These are phyloP conservation scores for Curvularia lunata DNA, from an alignment of 2,329 filamentous ascomycete genomes.

Conservation along the genomic window DNA sequence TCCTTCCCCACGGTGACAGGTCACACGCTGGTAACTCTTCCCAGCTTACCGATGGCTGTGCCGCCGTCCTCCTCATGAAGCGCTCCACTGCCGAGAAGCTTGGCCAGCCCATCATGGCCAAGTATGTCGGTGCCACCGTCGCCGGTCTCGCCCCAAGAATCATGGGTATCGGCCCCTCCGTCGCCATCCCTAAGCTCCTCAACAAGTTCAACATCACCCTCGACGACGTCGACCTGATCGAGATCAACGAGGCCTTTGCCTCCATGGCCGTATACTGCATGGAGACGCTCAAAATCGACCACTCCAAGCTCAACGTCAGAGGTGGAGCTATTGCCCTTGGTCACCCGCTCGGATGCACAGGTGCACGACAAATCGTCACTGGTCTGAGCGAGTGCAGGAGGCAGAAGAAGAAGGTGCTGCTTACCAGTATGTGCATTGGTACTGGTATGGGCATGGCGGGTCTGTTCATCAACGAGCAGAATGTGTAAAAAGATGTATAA, in stretches of 20 bases:
- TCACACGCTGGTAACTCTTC: constrained; percentile 93
- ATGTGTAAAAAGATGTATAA: neutral
- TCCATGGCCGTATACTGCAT: constrained; percentile 97
- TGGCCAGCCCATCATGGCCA: constrained; percentile 89
- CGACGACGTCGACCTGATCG: constrained; percentile 85
- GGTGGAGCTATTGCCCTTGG: constrained; percentile 84
- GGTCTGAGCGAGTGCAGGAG: constrained; percentile 83
- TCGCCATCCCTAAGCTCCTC: constrained; percentile 80
- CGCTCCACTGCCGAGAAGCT: constrained; percentile 85
- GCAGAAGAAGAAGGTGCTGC: constrained; percentile 85
- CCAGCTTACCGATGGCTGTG: constrained; percentile 93
- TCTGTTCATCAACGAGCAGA: constrained; percentile 69
- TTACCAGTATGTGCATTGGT: constrained; percentile 89
- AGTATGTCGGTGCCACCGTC: constrained; percentile 90
- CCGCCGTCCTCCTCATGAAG: constrained; percentile 91
- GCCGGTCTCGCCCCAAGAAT: constrained; percentile 89
- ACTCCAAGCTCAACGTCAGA: constrained; percentile 78
- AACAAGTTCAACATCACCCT: constrained; percentile 77
- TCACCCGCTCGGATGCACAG: constrained; percentile 81
- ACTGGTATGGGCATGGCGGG: constrained; percentile 72
- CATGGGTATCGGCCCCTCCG: constrained; percentile 89
- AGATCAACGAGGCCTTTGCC: constrained; percentile 97
- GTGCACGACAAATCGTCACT: constrained; percentile 83
- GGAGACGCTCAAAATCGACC: constrained; percentile 68
- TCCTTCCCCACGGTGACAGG: constrained; percentile 84